A percentile compares a stretch with the other conserved stretches of the same genome.
Evolutionary conservation across 176 grass and related monocot genomes (phyloP).

Genomic region (maize (Zea mays)): Zm-B73-REFERENCE-NAM-5.0 NC_050104.1:89292501-89293000

Average conservation of each 20-base stretch:
- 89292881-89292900: conserved; percentile 31
- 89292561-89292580: conserved; percentile 58
- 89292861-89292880: conserved; percentile 45
- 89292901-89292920: conserved; percentile 20
- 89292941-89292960: conserved; percentile 39
- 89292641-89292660: conserved; percentile 12
- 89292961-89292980: conserved; percentile 21
- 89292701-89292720: conserved; percentile 33
- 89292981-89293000: conserved; percentile 39
- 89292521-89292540: background rate
- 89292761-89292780: conserved; percentile 68
- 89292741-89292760: conserved; percentile 44
- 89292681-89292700: conserved; percentile 23
- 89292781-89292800: conserved; percentile 63
- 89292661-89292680: conserved; percentile 24
- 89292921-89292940: conserved; percentile 35
- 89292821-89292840: conserved; percentile 55
- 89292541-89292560: conserved; percentile 42
- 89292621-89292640: conserved; percentile 55
- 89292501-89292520: no score
- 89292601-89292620: conserved; percentile 46
- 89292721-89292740: conserved; percentile 41
- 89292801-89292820: conserved; percentile 53
- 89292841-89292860: conserved; percentile 49
- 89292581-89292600: conserved; percentile 45